A percentile compares a stretch with the other conserved stretches of the same genome.
phyloP scores from a whole-genome alignment of 2,329 filamentous ascomycete species.

The Exophiala bonariae region DNA sequence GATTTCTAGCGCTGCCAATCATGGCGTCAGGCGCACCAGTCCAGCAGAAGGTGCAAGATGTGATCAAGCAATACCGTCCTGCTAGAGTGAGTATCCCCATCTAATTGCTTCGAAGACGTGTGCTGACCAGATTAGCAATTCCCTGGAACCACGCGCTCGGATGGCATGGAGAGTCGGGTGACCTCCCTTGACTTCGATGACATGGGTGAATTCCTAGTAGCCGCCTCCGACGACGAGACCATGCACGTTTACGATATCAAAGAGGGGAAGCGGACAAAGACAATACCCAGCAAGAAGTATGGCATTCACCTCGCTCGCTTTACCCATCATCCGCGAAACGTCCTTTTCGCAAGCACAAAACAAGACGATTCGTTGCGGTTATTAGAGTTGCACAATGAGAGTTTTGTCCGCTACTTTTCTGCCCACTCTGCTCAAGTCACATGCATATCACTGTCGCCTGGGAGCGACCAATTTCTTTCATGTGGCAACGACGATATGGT shows the following conservation, averaged over 20 bases:
- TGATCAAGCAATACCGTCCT: slow-evolving; percentile 75
- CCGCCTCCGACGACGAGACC: slow-evolving; percentile 88
- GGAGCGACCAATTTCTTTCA: slow-evolving; percentile 87
- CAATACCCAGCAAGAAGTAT: slow-evolving; percentile 92
- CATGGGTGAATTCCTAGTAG: slow-evolving; percentile 86
- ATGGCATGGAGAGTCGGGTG: slow-evolving; percentile 57
- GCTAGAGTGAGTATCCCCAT: slow-evolving; percentile 61
- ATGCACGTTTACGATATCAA: slow-evolving; percentile 94
- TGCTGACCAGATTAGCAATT: slow-evolving; percentile 51
- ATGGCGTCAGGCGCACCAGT: slow-evolving; percentile 6
- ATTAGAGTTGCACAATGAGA: slow-evolving; percentile 89
- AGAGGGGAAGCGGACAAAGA: slow-evolving; percentile 86
- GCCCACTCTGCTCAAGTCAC: slow-evolving; percentile 87
- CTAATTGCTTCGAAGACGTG: not conserved
- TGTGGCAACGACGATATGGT: slow-evolving; percentile 90
- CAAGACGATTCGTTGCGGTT: slow-evolving; percentile 84
- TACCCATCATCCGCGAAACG: slow-evolving; percentile 85
- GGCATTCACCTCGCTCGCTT: slow-evolving; percentile 92
- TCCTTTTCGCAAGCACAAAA: slow-evolving; percentile 95
- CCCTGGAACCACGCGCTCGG: slow-evolving; percentile 36
- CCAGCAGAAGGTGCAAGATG: slow-evolving; percentile 69
- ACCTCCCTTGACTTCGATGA: slow-evolving; percentile 97
- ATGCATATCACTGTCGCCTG: slow-evolving; percentile 77
- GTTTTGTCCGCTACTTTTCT: slow-evolving; percentile 93
- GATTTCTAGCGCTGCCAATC: no score